phyloP scores from a whole-genome alignment of 2,329 filamentous ascomycete species.

The Chaetoscypha palmicola region DNA sequence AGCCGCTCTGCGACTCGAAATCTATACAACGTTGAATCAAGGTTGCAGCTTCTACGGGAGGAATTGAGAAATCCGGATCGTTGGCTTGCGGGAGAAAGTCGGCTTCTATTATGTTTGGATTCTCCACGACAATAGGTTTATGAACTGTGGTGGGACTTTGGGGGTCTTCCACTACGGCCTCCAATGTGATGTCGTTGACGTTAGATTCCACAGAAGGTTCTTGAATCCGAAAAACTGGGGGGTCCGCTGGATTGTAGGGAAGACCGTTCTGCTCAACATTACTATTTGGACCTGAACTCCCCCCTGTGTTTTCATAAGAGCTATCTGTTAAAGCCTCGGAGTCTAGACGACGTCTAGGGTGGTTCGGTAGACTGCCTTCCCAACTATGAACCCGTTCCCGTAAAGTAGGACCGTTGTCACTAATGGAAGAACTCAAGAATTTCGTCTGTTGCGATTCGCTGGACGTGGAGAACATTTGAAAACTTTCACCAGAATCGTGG shows the following conservation, averaged over 20 bases:
- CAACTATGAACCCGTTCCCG: constrained; percentile 25
- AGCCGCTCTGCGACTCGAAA: constrained; percentile 50
- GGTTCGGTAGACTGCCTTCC: constrained; percentile 25
- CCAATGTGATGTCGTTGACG: constrained; percentile 1
- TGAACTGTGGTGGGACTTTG: constrained; percentile 13
- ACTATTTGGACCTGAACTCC: constrained; percentile 9
- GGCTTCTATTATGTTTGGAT: constrained; percentile 41
- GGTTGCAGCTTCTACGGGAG: constrained; percentile 48
- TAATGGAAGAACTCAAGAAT: constrained; percentile 33
- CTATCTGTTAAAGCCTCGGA: constrained; percentile 17
- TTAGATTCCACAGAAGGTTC: constrained; percentile 21
- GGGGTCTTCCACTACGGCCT: constrained; percentile 8
- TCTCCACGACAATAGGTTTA: constrained; percentile 18
- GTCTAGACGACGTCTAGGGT: constrained; percentile 19
- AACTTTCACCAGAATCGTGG: constrained; percentile 53
- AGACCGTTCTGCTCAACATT: constrained; percentile 4
- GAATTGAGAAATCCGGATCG: constrained; percentile 49
- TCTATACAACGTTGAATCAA: constrained; percentile 47
- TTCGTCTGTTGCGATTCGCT: constrained; percentile 38
- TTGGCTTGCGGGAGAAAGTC: constrained; percentile 54
- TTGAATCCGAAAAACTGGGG: constrained; percentile 22
- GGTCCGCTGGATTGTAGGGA: constrained; percentile 12
- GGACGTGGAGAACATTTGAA: constrained; percentile 53
- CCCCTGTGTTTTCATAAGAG: constrained; percentile 10
- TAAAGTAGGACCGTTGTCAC: constrained; percentile 20